Conservation (phyloP, 257 asterid genomes). For the Jacaranda copaia region DNA sequence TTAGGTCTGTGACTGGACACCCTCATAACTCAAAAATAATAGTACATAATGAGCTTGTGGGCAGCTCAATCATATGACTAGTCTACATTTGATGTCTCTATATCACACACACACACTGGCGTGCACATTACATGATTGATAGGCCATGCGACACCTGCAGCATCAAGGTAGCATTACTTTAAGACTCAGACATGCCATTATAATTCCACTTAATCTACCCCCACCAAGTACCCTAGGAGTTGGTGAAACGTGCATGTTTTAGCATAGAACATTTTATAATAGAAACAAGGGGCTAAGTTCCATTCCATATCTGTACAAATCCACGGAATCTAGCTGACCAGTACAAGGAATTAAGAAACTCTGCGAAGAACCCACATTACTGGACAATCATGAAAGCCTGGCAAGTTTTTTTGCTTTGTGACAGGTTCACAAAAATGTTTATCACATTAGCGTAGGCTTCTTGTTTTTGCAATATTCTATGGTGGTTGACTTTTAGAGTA, state of each 20-base stretch:
- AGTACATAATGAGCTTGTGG: conserved; percentile 25
- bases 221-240: conserved; percentile 26
- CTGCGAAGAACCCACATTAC: conserved; percentile 24
- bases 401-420: conserved; percentile 35
- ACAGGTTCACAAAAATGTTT: conserved; percentile 37
- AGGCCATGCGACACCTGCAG: conserved; percentile 23
- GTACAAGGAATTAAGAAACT: conserved; percentile 4
- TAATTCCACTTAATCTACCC: conserved; percentile 29
- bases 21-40: neutral
- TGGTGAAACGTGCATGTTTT: conserved; percentile 37
- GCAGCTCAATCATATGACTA: conserved; percentile 31
- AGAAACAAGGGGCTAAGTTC: neutral
- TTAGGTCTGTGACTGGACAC: neutral
- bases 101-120: conserved; percentile 18
- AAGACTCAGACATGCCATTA: conserved; percentile 30
- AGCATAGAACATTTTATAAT: neutral
- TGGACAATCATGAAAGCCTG: conserved; percentile 46
- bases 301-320: conserved; percentile 8
- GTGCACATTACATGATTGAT: conserved; percentile 35
- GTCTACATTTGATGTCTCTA: conserved; percentile 12
- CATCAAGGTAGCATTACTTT: conserved; percentile 7
- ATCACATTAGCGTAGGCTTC: conserved; percentile 32
- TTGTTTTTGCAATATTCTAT: conserved; percentile 27
- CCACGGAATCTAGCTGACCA: conserved; percentile 41
- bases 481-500: conserved; percentile 41